Percentiles rank a stretch among this genome's conserved stretches.
Evolutionary conservation across 805 yeast species (phyloP).

Genomic region (Hyphopichia homilentoma): DNA sequence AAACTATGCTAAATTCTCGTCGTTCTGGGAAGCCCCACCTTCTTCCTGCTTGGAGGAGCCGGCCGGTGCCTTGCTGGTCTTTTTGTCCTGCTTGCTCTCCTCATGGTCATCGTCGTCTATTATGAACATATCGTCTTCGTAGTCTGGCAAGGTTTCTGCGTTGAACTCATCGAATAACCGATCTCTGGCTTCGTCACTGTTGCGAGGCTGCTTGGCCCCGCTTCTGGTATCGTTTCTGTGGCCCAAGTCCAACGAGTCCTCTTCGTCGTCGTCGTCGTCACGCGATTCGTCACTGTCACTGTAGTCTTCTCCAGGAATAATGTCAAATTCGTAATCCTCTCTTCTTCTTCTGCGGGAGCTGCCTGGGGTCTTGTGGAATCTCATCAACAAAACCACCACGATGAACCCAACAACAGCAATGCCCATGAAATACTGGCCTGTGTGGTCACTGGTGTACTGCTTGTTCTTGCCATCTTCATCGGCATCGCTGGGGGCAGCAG

Average conservation of each 20-base stretch:
- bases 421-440: constrained; percentile 59
- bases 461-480: constrained; percentile 37
- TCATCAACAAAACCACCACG: constrained; percentile 43
- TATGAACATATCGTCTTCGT: constrained; percentile 35
- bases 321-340: constrained; percentile 73
- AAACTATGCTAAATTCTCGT: too few relatives aligned
- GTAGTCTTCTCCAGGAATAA: constrained; percentile 64
- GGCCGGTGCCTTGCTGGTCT: not conserved
- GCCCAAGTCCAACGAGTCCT: constrained; percentile 34
- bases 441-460: constrained; percentile 38
- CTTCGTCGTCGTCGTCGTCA: constrained; percentile 10
- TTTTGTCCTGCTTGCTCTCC: not conserved
- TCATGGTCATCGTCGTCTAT: constrained; percentile 39
- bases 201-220: constrained; percentile 7
- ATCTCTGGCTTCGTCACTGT: constrained; percentile 35
- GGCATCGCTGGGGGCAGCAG: constrained; percentile 7
- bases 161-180: constrained; percentile 39
- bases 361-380: constrained; percentile 40
- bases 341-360: constrained; percentile 54
- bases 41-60: too few relatives aligned
- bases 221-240: constrained; percentile 12
- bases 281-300: constrained; percentile 36
- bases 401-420: constrained; percentile 58
- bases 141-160: constrained; percentile 33
- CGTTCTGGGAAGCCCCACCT: too few relatives aligned